Conservation (phyloP, 345 rosid species). For the Murraya paniculata region DNA sequence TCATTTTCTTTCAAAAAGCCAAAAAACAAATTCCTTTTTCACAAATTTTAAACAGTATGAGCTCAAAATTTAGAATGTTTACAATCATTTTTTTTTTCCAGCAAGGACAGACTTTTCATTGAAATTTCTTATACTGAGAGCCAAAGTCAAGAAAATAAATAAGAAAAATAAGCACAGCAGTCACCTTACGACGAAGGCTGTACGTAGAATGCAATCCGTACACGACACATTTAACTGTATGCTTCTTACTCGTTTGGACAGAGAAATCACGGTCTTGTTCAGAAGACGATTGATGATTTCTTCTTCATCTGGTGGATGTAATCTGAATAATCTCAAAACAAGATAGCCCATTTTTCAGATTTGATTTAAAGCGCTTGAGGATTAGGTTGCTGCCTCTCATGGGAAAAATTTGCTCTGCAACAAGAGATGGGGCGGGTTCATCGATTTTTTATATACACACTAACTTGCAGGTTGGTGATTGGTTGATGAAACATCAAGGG, state of each 20-base stretch:
- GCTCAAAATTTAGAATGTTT: background rate
- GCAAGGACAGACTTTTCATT: background rate
- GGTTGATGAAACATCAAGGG: background rate
- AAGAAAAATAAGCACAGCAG: background rate
- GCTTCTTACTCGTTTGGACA: background rate
- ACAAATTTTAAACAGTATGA: background rate
- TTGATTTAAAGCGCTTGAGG: too few relatives aligned
- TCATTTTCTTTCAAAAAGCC: background rate
- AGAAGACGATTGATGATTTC: conserved; percentile 31
- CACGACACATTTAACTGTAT: background rate
- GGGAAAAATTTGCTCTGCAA: too few relatives aligned
- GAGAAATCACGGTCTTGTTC: background rate
- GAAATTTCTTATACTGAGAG: background rate
- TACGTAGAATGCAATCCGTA: background rate
- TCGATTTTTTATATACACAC: too few relatives aligned
- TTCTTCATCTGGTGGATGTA: conserved; percentile 3
- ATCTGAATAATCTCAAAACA: too few relatives aligned
- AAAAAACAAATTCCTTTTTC: background rate
- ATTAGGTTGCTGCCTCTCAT: too few relatives aligned
- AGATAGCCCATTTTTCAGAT: too few relatives aligned
- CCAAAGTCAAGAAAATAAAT: background rate
- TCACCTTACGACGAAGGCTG: background rate
- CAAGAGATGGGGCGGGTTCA: too few relatives aligned
- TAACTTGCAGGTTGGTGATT: conserved; percentile 23
- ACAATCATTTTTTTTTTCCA: background rate